phyloP scores from a whole-genome alignment of 2,329 filamentous ascomycete genomes.

The Alternaria triticimaculans region DNA sequence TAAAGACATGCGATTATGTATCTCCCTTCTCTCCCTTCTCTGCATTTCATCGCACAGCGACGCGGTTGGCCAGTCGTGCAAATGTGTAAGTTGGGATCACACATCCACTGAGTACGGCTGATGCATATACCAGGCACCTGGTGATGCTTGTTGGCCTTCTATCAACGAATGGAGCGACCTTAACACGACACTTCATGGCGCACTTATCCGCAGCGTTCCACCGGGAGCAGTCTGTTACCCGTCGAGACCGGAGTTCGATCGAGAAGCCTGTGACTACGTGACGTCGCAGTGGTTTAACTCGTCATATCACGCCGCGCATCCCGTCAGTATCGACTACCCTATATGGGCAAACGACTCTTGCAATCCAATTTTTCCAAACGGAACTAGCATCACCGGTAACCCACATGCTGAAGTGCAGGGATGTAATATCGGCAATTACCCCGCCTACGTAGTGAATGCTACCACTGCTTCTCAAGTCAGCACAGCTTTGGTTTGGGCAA shows the following conservation, averaged over 20 bases:
- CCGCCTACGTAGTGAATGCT: conserved; percentile 39
- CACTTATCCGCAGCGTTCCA: conserved; percentile 26
- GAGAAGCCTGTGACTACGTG: conserved; percentile 26
- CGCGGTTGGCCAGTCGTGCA: conserved; percentile 14
- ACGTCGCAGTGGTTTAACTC: conserved; percentile 38
- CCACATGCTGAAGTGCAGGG: conserved; percentile 25
- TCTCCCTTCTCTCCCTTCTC: not conserved
- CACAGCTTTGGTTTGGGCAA: conserved; percentile 31
- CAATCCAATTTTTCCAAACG: conserved; percentile 39
- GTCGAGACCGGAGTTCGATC: conserved; percentile 26
- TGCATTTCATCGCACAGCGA: not conserved
- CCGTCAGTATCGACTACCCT: conserved; percentile 39
- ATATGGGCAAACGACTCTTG: conserved; percentile 40
- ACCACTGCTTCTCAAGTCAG: conserved; percentile 26
- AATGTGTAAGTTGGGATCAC: conserved; percentile 23
- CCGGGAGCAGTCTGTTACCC: conserved; percentile 39
- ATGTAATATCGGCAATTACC: conserved; percentile 33
- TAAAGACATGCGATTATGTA: not conserved
- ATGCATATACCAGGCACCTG: conserved; percentile 12
- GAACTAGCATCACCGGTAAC: conserved; percentile 37
- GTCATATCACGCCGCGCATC: conserved; percentile 32
- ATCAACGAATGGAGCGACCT: conserved; percentile 26
- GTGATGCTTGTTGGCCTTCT: conserved; percentile 30
- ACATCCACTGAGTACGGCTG: not conserved
- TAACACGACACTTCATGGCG: conserved; percentile 28